Evolutionary conservation across 169 alveolate species (phyloP), one percentile per base, ranked within the genome.

Genomic region (Plasmodium gaboni): DNA sequence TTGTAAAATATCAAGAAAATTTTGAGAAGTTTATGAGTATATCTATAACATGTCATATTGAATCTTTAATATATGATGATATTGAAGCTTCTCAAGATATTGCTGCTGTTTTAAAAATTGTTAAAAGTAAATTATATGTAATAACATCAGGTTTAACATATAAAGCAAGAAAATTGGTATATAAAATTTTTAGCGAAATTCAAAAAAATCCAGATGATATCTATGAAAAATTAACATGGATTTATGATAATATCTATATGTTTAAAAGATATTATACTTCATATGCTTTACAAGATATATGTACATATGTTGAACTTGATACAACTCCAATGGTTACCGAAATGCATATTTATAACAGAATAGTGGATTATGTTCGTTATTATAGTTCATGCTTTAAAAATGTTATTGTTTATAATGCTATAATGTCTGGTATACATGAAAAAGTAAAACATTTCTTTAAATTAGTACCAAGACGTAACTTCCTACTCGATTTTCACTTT

Each of bases 1-100:
- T 22, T 48, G 19, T 4, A 32, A 44, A 38, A 9, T 83, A 67
- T 83, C 60, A 67, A 17, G 73, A 50, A 22, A 51, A 68, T n/a
- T 83, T 67, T 57, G 59, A 38, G 2, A 68, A 67, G n/a, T 68
- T 15, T 42, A 53, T 83, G 83, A 19, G 13, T 12, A 68, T 68
- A 50, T 83, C 91, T 13, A 83, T 83, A n/a, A 32, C n/a, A 9
- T 83, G 91, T 22, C 67, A 83, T 60, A 44, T 83, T 9, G 91
- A 83, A 83, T 55, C 80, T 10, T 55, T 57, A 57, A 68, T 83
- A 51, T 68, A 32, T 83, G 73, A 68, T 7, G 28, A 68, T 42
- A 1, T 67, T 24, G 60, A 63, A 46, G 8, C 68, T 19, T 64
- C 74, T 12, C 88, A 63, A 57, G 76, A 76, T 44, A 48, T 1